A percentile compares a stretch with the other conserved stretches of the same genome.
Conservation (phyloP, 495 filamentous ascomycete species). For the Penicillium roqueforti region DNA sequence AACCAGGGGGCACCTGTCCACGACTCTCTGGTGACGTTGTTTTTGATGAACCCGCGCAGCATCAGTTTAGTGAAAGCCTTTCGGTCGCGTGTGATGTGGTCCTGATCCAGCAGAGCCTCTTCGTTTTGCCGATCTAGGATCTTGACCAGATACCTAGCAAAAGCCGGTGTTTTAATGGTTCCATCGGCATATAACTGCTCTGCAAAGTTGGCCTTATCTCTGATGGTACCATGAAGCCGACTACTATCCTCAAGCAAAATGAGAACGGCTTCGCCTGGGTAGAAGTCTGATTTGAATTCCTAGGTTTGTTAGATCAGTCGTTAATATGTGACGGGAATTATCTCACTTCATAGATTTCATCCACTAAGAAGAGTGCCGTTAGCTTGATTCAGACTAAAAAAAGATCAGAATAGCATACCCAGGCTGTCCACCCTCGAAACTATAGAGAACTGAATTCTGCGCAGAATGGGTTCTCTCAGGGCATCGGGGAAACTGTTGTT, state of each 20-base stretch:
- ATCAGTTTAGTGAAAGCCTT: conserved; percentile 95
- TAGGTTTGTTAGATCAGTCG: conserved; percentile 44
- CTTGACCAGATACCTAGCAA: conserved; percentile 76
- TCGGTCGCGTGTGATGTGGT: conserved; percentile 79
- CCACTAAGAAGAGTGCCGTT: conserved; percentile 48
- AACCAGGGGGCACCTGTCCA: conserved; percentile 96
- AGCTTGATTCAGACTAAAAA: neutral
- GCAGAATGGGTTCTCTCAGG: conserved; percentile 83
- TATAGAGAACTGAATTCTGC: conserved; percentile 85
- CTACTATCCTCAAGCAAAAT: conserved; percentile 67
- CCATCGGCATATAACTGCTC: conserved; percentile 60
- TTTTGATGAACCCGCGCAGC: conserved; percentile 89
- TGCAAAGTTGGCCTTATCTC: conserved; percentile 80
- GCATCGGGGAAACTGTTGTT: conserved; percentile 88
- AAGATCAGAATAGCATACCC: conserved; percentile 47
- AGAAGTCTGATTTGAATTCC: conserved; percentile 91
- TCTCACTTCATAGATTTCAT: conserved; percentile 61
- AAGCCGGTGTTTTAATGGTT: conserved; percentile 57
- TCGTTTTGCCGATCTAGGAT: conserved; percentile 63
- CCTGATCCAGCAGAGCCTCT: conserved; percentile 74
- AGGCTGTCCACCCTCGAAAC: conserved; percentile 88
- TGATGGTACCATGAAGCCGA: conserved; percentile 69
- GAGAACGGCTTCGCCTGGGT: conserved; percentile 82
- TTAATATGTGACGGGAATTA: neutral
- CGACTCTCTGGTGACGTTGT: conserved; percentile 82